phyloP scores from a whole-genome alignment of 2,329 filamentous ascomycete genomes.

The Aotearoamyces nothofagi region DNA sequence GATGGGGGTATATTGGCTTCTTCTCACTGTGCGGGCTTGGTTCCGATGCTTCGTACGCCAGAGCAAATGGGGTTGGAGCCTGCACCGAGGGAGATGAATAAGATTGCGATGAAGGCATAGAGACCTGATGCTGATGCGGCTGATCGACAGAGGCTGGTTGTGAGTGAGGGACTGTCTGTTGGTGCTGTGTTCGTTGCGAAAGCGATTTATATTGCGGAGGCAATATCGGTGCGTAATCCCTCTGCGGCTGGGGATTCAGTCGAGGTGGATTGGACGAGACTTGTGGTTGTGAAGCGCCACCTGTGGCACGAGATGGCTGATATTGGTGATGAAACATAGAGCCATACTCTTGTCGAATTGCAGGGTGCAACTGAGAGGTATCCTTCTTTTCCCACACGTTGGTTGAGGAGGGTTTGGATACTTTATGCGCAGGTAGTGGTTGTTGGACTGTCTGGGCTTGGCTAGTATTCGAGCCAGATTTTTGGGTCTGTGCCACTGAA shows the following conservation, averaged over 20 bases:
- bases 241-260: neutral
- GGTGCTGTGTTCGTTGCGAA: neutral
- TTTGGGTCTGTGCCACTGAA: slow-evolving; percentile 3
- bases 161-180: neutral
- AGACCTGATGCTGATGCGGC: no score
- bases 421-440: slow-evolving; percentile 1
- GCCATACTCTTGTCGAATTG: slow-evolving; percentile 20
- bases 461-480: no score
- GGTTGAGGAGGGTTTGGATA: slow-evolving; percentile 3
- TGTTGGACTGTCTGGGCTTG: no score
- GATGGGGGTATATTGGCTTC: slow-evolving; percentile 12
- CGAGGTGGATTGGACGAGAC: neutral
- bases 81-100: slow-evolving; percentile 1
- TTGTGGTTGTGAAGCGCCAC: slow-evolving; percentile 2
- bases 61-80: slow-evolving; percentile 2
- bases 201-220: neutral
- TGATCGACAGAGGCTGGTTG: neutral
- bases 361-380: slow-evolving; percentile 19
- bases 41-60: slow-evolving; percentile 3
- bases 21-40: no score
- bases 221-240: neutral
- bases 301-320: slow-evolving; percentile 5
- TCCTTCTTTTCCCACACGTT: slow-evolving; percentile 15
- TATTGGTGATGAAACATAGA: slow-evolving; percentile 12
- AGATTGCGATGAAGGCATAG: no score